These are phyloP conservation scores for Brassica incana DNA, from an alignment of 345 rosid genomes.

Conservation along the genomic window DNA sequence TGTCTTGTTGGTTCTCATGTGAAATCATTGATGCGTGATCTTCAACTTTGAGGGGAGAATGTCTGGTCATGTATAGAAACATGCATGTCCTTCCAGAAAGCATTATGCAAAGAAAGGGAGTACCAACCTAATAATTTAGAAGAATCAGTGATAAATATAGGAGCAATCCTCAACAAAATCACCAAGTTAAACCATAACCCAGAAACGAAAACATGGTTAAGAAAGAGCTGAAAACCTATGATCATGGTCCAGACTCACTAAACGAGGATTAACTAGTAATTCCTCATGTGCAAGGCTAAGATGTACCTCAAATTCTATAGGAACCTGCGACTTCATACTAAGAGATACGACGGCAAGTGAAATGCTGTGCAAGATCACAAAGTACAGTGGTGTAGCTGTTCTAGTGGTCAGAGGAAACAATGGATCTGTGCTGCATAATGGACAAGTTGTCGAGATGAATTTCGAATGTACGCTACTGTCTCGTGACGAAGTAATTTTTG, in stretches of 20 bases:
- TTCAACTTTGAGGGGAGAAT: constrained; percentile 70
- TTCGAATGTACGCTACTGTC: constrained; percentile 51
- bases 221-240: background rate
- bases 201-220: background rate
- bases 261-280: background rate
- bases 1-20: constrained; percentile 50
- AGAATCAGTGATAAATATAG: background rate
- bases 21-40: constrained; percentile 59
- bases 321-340: constrained; percentile 51
- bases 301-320: background rate
- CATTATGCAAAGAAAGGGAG: background rate
- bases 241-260: background rate
- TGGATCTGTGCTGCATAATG: constrained; percentile 71
- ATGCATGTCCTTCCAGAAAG: constrained; percentile 54
- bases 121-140: constrained; percentile 49
- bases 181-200: background rate
- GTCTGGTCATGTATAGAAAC: constrained; percentile 52
- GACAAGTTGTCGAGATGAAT: constrained; percentile 52
- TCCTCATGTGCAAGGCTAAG: background rate
- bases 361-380: constrained; percentile 62
- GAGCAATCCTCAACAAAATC: background rate
- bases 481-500: constrained; percentile 81
- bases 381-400: constrained; percentile 47
- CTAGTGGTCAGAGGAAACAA: constrained; percentile 72
- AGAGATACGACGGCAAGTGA: constrained; percentile 53